Conservation (phyloP, 2,329 filamentous ascomycete species). For the Fusarium circinatum region DNA sequence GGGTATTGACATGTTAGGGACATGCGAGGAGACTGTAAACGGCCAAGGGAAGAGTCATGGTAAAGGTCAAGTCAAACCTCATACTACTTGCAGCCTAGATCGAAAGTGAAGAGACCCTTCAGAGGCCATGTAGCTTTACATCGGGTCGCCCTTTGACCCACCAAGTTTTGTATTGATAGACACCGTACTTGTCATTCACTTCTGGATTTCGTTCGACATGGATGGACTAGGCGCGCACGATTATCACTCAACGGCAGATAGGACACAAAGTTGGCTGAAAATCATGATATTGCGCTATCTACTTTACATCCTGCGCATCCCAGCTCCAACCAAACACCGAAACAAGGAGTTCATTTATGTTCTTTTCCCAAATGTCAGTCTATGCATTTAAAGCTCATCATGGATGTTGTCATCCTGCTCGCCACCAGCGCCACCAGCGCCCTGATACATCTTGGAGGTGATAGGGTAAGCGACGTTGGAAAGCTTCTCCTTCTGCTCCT, state of each 20-base stretch:
- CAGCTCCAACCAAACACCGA: conserved; percentile 46
- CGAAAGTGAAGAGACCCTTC: background rate
- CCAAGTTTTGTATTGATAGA: background rate
- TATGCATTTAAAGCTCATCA: conserved; percentile 79
- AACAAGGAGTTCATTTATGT: conserved; percentile 42
- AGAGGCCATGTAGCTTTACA: background rate
- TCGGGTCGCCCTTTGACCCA: background rate
- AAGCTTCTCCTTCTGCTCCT: conserved; percentile 99
- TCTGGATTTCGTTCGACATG: background rate
- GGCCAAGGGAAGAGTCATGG: background rate
- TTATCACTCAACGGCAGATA: background rate
- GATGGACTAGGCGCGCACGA: background rate
- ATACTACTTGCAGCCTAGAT: background rate
- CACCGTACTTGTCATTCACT: background rate
- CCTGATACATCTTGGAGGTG: conserved; percentile 94
- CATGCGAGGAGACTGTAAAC: background rate
- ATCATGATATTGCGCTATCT: conserved; percentile 46
- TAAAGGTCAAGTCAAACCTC: background rate
- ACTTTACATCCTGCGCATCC: conserved; percentile 46
- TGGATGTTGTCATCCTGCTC: conserved; percentile 76
- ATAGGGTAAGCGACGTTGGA: conserved; percentile 97
- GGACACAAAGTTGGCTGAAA: conserved; percentile 12
- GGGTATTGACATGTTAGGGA: background rate
- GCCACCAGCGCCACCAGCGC: conserved; percentile 64
- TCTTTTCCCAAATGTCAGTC: conserved; percentile 44